Conservation (phyloP, 192 early-diverging fungal genomes). For the Allomyces macrogynus region DNA sequence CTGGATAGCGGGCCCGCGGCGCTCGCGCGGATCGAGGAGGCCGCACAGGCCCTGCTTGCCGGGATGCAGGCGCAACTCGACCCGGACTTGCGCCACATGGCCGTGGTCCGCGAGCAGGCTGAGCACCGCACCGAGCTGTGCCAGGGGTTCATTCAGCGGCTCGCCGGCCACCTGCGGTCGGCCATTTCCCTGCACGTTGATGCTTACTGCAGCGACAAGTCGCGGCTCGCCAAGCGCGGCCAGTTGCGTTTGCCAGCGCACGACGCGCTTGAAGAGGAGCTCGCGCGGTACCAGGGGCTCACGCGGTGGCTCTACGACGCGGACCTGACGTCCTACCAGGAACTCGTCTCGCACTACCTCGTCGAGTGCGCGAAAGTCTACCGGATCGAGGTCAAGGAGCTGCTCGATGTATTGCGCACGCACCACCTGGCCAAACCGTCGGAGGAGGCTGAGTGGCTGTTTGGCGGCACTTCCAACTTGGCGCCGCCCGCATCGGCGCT, state of each 20-base stretch:
- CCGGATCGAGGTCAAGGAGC: background rate
- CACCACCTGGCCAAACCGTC: no score
- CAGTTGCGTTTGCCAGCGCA: background rate
- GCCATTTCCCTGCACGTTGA: background rate
- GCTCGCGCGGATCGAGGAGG: background rate
- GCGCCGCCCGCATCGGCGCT: no score
- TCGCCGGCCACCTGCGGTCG: background rate
- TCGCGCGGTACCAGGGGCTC: background rate
- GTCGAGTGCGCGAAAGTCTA: background rate
- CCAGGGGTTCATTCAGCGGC: background rate
- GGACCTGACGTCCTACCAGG: background rate
- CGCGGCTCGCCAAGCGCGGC: background rate
- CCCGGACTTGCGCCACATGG: background rate
- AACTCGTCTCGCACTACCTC: background rate
- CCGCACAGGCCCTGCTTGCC: background rate
- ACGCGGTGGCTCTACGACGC: background rate
- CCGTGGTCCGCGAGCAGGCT: background rate
- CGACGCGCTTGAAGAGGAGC: background rate
- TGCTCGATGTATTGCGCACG: background rate
- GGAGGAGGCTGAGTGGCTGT: no score
- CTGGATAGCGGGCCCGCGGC: background rate
- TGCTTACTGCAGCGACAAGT: background rate
- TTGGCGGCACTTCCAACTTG: no score
- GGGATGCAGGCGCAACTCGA: background rate
- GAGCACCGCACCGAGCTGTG: background rate